Conservation (phyloP, 23 red algal genomes). For the Chondrus crispus region DNA sequence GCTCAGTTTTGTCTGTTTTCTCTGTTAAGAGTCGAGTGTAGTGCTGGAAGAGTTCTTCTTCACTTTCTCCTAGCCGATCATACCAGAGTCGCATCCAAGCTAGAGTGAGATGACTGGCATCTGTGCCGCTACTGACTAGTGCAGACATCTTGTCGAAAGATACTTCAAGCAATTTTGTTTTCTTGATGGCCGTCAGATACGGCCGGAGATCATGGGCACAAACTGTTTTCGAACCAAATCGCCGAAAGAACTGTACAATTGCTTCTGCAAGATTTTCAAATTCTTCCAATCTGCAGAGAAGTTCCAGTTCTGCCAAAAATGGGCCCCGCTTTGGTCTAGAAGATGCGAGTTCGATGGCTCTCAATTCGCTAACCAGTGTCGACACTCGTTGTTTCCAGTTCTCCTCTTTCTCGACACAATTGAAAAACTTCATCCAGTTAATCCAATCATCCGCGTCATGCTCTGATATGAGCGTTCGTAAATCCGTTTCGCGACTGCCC, state of each 20-base stretch:
- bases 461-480: neutral
- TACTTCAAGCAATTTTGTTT: neutral
- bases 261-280: neutral
- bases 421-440: conserved; percentile 40
- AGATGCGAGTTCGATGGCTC: neutral
- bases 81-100: conserved; percentile 55
- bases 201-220: conserved; percentile 53
- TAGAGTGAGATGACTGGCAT: conserved; percentile 28
- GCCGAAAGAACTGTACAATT: conserved; percentile 10
- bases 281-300: conserved; percentile 5
- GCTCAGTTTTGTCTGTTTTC: conserved; percentile 34
- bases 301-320: conserved; percentile 39
- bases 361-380: neutral
- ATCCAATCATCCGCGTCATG: conserved; percentile 48
- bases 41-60: conserved; percentile 2
- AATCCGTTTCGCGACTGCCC: conserved; percentile 12
- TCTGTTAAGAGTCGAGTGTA: neutral
- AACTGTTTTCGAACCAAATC: conserved; percentile 42
- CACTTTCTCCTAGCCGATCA: neutral
- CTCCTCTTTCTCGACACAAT: conserved; percentile 1
- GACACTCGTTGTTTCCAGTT: neutral
- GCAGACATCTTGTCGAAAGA: conserved; percentile 3
- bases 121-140: neutral
- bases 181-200: neutral
- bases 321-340: conserved; percentile 13